phyloP scores from a whole-genome alignment of 1,284 basidiomycete genomes.

The Phylloboletellus chloephorus region DNA sequence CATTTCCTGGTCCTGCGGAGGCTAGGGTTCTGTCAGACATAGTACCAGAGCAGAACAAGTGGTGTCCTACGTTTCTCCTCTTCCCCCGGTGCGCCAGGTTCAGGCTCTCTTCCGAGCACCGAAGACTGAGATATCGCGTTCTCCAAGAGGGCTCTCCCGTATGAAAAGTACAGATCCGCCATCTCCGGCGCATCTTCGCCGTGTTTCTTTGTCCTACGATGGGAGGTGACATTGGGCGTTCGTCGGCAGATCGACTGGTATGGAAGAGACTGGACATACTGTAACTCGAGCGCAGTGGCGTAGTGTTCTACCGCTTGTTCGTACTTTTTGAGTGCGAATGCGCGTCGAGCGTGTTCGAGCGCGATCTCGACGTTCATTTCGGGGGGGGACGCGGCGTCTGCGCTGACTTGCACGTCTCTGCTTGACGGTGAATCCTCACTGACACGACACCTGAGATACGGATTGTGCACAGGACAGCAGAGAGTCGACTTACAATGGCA shows the following conservation, averaged over 20 bases:
- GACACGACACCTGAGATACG: neutral
- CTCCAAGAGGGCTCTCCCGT: slow-evolving; percentile 84
- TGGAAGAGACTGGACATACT: slow-evolving; percentile 42
- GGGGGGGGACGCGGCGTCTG: slow-evolving; percentile 15
- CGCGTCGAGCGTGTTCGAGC: slow-evolving; percentile 75
- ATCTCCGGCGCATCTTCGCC: slow-evolving; percentile 73
- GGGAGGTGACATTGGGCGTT: slow-evolving; percentile 14
- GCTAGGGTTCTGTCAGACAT: slow-evolving; percentile 1
- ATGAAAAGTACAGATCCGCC: slow-evolving; percentile 80
- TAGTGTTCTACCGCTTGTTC: slow-evolving; percentile 84
- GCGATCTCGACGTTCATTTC: slow-evolving; percentile 47
- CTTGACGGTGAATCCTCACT: slow-evolving; percentile 8
- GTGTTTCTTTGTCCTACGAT: slow-evolving; percentile 57
- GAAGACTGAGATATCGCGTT: slow-evolving; percentile 77
- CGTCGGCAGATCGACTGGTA: slow-evolving; percentile 14
- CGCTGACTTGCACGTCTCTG: neutral
- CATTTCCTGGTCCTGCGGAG: slow-evolving; percentile 32
- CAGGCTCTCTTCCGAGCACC: slow-evolving; percentile 79
- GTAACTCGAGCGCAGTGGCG: slow-evolving; percentile 75
- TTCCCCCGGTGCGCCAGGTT: slow-evolving; percentile 45
- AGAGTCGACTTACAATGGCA: slow-evolving; percentile 24
- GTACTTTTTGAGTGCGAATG: slow-evolving; percentile 82
- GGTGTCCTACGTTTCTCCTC: slow-evolving; percentile 38
- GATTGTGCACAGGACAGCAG: neutral
- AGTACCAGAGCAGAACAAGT: slow-evolving; percentile 3